These are phyloP conservation scores for Aspergillus bertholletiae DNA, from an alignment of 495 filamentous ascomycete genomes.

Conservation along the genomic window DNA sequence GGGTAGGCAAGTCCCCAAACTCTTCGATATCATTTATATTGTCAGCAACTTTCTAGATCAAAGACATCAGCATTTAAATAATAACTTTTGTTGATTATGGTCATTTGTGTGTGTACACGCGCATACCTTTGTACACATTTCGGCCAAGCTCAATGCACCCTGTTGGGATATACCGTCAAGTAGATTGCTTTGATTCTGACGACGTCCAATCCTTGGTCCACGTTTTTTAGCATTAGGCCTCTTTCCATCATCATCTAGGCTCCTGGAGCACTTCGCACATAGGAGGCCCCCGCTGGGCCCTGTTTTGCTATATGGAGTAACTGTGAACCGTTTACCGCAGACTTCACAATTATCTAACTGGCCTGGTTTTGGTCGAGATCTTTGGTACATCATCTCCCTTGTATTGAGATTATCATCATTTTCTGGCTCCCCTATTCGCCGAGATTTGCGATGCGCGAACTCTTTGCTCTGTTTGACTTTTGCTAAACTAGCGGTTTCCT, in stretches of 20 bases:
- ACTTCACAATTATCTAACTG: conserved; percentile 86
- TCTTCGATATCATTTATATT: conserved; percentile 81
- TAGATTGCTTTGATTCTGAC: conserved; percentile 72
- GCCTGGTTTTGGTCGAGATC: conserved; percentile 66
- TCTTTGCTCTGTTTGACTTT: conserved; percentile 78
- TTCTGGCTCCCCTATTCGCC: conserved; percentile 43
- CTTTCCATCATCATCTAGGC: conserved; percentile 59
- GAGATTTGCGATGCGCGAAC: conserved; percentile 56
- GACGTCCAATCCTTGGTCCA: conserved; percentile 45
- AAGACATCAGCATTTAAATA: not conserved
- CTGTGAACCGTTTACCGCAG: conserved; percentile 87
- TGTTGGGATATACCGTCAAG: conserved; percentile 67
- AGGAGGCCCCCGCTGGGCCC: conserved; percentile 79
- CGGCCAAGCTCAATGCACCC: conserved; percentile 70
- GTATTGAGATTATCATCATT: conserved; percentile 48
- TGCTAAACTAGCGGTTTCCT: conserved; percentile 58
- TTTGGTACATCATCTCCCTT: conserved; percentile 56
- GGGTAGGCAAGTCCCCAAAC: conserved; percentile 70
- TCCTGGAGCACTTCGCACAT: conserved; percentile 81
- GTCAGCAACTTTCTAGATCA: conserved; percentile 65
- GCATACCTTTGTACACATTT: conserved; percentile 70
- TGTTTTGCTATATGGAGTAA: conserved; percentile 84
- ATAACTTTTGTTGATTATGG: not conserved
- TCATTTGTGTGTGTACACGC: conserved; percentile 19
- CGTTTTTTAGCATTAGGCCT: conserved; percentile 63